Conservation (phyloP, 148 eudicot species). For the Camellia lanceoleosa region DNA sequence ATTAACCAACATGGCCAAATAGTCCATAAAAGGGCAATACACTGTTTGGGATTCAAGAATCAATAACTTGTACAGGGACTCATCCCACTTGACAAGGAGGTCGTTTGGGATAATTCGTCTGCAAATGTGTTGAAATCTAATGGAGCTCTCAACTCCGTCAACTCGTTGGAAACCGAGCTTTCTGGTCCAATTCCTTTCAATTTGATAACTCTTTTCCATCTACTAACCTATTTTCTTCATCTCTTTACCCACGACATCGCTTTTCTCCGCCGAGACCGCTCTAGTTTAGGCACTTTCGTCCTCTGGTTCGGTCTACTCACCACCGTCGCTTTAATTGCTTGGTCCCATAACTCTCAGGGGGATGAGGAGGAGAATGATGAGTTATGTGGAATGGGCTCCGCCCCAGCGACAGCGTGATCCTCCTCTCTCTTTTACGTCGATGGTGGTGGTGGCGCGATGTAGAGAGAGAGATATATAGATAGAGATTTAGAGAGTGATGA, state of each 20-base stretch:
- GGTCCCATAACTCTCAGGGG: not conserved
- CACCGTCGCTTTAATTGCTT: not conserved
- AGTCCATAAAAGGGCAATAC: conserved; percentile 43
- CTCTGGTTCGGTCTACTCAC: not conserved
- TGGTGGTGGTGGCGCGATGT: too few relatives aligned
- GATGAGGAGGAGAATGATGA: not conserved
- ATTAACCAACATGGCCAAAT: conserved; percentile 28
- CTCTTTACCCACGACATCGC: not conserved
- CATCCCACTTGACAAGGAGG: conserved; percentile 29
- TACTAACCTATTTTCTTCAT: not conserved
- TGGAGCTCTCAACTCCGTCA: conserved; percentile 4
- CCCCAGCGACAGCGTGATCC: too few relatives aligned
- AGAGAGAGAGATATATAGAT: too few relatives aligned
- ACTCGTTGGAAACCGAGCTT: not conserved
- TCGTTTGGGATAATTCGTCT: conserved; percentile 21
- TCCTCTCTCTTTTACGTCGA: too few relatives aligned
- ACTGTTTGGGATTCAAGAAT: conserved; percentile 28
- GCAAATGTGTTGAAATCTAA: conserved; percentile 16
- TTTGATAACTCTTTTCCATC: not conserved
- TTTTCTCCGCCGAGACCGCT: not conserved
- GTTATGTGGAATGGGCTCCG: too few relatives aligned
- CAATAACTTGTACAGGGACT: conserved; percentile 21
- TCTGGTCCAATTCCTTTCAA: not conserved
- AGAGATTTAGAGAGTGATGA: too few relatives aligned
- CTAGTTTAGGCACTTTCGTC: not conserved